Conservation (phyloP, 768 basidiomycete genomes). For the Serendipita sp. region DNA sequence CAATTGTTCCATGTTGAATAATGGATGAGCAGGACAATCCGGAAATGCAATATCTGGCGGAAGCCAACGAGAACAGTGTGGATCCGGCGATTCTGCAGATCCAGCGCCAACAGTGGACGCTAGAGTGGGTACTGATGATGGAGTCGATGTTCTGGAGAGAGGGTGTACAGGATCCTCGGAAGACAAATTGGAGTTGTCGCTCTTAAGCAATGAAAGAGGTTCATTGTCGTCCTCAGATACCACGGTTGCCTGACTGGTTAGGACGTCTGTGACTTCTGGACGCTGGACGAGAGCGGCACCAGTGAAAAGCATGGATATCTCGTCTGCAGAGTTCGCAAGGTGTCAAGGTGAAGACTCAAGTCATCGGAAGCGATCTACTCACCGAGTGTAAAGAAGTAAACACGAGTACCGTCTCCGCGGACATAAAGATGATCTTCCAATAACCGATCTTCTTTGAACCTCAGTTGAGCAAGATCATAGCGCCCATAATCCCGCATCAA, state of each 20-base stretch:
- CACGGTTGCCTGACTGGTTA: no score
- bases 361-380: conserved; percentile 3
- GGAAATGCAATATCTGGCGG: background rate
- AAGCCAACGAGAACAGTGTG: conserved; percentile 19
- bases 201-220: background rate
- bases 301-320: conserved; percentile 66
- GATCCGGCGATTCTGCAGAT: conserved; percentile 13
- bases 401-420: conserved; percentile 90
- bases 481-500: conserved; percentile 90
- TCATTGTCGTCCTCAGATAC: background rate
- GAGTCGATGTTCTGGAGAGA: background rate
- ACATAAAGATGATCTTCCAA: conserved; percentile 93
- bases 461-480: conserved; percentile 83
- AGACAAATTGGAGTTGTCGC: background rate
- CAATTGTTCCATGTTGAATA: conserved; percentile 71
- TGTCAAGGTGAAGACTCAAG: background rate
- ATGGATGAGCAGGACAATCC: conserved; percentile 31
- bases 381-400: conserved; percentile 93
- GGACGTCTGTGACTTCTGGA: no score
- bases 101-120: background rate
- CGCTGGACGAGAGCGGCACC: conserved; percentile 26
- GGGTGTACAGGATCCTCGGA: conserved; percentile 1
- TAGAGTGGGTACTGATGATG: conserved; percentile 3
- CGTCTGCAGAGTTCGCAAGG: conserved; percentile 33
- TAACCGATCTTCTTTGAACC: conserved; percentile 77